A percentile compares a stretch with the other conserved stretches of the same genome.
Evolutionary conservation across 164 flowering plant species (phyloP).

Genomic region (Houttuynia cordata): DNA sequence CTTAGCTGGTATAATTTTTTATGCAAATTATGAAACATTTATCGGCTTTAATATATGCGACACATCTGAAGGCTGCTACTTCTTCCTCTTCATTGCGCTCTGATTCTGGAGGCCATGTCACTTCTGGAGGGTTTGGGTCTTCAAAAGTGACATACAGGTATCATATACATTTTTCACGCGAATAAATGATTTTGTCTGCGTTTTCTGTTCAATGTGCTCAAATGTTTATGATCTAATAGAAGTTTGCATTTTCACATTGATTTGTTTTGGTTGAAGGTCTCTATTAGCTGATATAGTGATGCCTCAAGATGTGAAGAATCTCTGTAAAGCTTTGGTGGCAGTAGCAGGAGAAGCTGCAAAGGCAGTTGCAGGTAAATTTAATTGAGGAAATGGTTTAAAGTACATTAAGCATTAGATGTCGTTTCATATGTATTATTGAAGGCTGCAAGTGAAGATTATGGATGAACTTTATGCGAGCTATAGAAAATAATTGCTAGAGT

Average conservation of each 20-base stretch:
- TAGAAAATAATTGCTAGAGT: no score
- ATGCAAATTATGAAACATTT: neutral
- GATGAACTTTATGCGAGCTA: no score
- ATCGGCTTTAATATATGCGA: neutral
- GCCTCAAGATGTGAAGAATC: slow-evolving; percentile 68
- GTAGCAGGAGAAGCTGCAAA: slow-evolving; percentile 55
- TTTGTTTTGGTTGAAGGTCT: slow-evolving; percentile 36
- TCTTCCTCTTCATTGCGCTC: slow-evolving; percentile 41
- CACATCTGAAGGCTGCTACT: slow-evolving; percentile 34
- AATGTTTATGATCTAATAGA: no score
- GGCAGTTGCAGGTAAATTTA: slow-evolving; percentile 46
- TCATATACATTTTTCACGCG: neutral
- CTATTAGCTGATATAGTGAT: slow-evolving; percentile 81
- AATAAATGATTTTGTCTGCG: neutral
- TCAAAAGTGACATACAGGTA: slow-evolving; percentile 82
- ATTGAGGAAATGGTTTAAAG: no score
- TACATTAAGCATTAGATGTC: no score
- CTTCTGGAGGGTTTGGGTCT: slow-evolving; percentile 34
- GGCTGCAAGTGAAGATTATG: no score
- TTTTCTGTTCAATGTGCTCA: neutral
- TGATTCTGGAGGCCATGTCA: slow-evolving; percentile 32
- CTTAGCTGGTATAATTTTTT: neutral
- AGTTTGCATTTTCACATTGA: neutral
- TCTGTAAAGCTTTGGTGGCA: slow-evolving; percentile 76
- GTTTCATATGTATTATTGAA: no score